These are phyloP conservation scores for thale cress (Arabidopsis thaliana) DNA, from an alignment of 345 rosid genomes.

Conservation along the genomic window DNA sequence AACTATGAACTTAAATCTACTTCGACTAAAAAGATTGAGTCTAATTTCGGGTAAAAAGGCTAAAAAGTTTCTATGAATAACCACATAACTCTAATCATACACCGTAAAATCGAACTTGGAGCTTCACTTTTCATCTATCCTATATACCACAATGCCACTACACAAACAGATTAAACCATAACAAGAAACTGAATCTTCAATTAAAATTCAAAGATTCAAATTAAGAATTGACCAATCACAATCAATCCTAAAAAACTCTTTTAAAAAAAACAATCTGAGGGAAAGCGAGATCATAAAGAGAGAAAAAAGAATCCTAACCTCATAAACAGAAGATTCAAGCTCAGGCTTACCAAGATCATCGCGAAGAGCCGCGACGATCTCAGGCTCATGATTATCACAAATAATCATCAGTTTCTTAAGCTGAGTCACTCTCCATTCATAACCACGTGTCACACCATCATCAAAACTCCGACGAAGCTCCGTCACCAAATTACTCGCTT, in stretches of 20 bases:
- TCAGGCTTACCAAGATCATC: slow-evolving; percentile 84
- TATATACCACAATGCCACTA: background rate
- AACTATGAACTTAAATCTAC: too few relatives aligned
- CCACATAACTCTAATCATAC: background rate
- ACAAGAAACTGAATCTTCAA: background rate
- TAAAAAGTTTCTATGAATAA: background rate
- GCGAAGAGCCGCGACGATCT: slow-evolving; percentile 69
- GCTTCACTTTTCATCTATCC: background rate
- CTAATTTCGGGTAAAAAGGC: too few relatives aligned
- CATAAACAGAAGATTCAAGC: slow-evolving; percentile 70
- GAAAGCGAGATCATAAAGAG: background rate
- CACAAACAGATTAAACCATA: background rate
- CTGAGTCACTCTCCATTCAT: slow-evolving; percentile 78
- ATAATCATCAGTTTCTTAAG: slow-evolving; percentile 59
- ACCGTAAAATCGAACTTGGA: background rate
- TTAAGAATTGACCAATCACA: background rate
- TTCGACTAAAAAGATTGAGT: too few relatives aligned
- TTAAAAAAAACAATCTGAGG: background rate
- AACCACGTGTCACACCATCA: slow-evolving; percentile 71
- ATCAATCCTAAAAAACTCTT: background rate
- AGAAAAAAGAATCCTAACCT: slow-evolving; percentile 50
- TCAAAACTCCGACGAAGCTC: slow-evolving; percentile 58
- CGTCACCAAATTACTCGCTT: slow-evolving; percentile 55
- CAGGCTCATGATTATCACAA: slow-evolving; percentile 65
- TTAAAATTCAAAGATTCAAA: background rate